Conservation (phyloP, 805 yeast species). For the Saccharomycopsis olivae region DNA sequence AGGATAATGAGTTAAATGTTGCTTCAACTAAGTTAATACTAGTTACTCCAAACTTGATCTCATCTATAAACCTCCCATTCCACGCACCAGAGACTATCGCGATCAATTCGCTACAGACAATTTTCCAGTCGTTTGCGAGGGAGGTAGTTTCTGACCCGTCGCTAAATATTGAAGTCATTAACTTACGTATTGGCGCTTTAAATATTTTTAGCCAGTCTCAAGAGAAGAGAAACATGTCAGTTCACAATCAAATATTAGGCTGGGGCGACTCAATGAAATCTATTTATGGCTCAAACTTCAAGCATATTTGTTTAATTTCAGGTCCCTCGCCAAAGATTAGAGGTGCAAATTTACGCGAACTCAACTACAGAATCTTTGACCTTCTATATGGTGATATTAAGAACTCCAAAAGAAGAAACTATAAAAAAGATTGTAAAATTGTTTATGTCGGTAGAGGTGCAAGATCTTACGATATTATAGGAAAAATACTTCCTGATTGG, state of each 20-base stretch:
- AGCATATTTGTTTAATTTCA: constrained; percentile 9
- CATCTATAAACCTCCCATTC: constrained; percentile 46
- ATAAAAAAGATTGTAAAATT: constrained; percentile 14
- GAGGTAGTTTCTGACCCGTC: constrained; percentile 28
- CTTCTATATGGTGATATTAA: constrained; percentile 12
- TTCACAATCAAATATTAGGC: constrained; percentile 14
- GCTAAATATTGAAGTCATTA: constrained; percentile 32
- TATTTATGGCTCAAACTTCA: constrained; percentile 13
- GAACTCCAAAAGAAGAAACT: neutral
- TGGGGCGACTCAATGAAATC: constrained; percentile 14
- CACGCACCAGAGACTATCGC: constrained; percentile 53
- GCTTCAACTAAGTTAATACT: constrained; percentile 31
- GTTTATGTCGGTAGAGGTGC: constrained; percentile 17
- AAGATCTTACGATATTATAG: constrained; percentile 14
- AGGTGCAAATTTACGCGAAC: constrained; percentile 15
- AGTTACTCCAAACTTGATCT: constrained; percentile 45
- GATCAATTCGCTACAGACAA: constrained; percentile 32
- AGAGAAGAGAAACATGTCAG: constrained; percentile 4
- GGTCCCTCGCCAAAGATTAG: constrained; percentile 10
- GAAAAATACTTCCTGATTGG: constrained; percentile 15
- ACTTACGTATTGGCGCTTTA: constrained; percentile 37
- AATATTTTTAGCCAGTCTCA: constrained; percentile 24
- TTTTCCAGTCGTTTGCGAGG: constrained; percentile 31
- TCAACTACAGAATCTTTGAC: constrained; percentile 17
- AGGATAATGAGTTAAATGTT: constrained; percentile 1